These are phyloP conservation scores for Pseudotulostoma volvatum DNA, from an alignment of 495 filamentous ascomycete genomes.

Conservation along the genomic window DNA sequence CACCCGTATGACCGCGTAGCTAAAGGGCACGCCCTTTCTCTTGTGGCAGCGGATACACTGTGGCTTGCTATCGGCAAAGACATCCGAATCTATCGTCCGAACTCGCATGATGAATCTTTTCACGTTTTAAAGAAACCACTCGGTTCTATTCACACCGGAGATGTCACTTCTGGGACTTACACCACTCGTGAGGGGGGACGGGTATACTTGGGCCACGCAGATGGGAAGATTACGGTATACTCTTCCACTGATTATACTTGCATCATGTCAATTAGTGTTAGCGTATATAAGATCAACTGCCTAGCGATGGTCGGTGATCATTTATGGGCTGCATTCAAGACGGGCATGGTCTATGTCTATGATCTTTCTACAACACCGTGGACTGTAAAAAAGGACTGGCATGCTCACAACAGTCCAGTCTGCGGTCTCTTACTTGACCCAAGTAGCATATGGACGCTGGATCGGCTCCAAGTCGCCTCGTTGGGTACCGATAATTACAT, in stretches of 20 bases:
- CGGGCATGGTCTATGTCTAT: constrained; percentile 89
- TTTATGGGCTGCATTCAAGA: constrained; percentile 90
- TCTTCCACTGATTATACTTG: constrained; percentile 59
- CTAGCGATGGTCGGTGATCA: constrained; percentile 67
- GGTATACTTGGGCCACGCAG: constrained; percentile 79
- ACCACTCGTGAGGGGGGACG: constrained; percentile 58
- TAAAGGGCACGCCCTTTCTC: constrained; percentile 73
- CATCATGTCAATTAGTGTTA: constrained; percentile 62
- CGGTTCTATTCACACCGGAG: constrained; percentile 49
- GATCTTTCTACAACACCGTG: constrained; percentile 70
- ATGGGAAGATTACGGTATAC: constrained; percentile 90
- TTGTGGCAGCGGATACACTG: constrained; percentile 59
- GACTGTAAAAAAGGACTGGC: constrained; percentile 87
- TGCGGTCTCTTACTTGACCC: constrained; percentile 59
- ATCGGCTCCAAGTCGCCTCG: constrained; percentile 73
- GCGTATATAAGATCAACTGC: constrained; percentile 88
- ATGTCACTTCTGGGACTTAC: constrained; percentile 73
- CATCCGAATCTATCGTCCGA: constrained; percentile 66
- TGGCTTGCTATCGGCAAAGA: constrained; percentile 87
- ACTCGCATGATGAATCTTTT: constrained; percentile 51
- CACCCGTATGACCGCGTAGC: constrained; percentile 55
- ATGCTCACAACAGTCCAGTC: constrained; percentile 70
- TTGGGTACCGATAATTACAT: constrained; percentile 76
- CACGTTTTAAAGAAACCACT: constrained; percentile 56
- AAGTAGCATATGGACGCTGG: constrained; percentile 73